Conservation (phyloP, 257 asterid genomes). For the Euphrasia confusa region DNA sequence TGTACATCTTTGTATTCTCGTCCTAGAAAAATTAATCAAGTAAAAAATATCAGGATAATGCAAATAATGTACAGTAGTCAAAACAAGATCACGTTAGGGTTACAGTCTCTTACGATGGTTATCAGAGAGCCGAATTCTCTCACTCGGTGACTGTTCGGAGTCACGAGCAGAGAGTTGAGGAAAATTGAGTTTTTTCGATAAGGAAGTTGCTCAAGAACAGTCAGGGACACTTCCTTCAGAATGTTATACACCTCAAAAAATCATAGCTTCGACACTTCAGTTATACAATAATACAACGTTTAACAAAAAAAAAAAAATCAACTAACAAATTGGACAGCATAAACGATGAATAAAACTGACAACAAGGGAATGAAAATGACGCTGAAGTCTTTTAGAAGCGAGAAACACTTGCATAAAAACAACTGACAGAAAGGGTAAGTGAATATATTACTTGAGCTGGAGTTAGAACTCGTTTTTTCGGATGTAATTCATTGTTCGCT, state of each 20-base stretch:
- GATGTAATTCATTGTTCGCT: conserved; percentile 29
- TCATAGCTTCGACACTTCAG: not conserved
- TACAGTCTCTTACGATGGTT: conserved; percentile 49
- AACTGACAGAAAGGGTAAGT: conserved; percentile 19
- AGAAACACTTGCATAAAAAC: conserved; percentile 1
- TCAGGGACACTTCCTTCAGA: conserved; percentile 61
- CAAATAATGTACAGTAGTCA: not conserved
- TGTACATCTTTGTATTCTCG: conserved; percentile 59
- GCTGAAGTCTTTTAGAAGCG: no score
- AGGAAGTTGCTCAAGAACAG: conserved; percentile 37
- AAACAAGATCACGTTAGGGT: conserved; percentile 14
- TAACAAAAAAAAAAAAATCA: not conserved
- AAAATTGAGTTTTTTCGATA: conserved; percentile 56
- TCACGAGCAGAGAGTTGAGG: conserved; percentile 64
- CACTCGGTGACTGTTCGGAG: conserved; percentile 88
- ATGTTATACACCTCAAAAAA: conserved; percentile 63
- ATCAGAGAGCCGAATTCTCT: conserved; percentile 79
- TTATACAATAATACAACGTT: conserved; percentile 1
- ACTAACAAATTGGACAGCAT: not conserved
- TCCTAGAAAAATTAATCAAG: conserved; percentile 46
- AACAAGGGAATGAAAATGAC: no score
- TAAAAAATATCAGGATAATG: conserved; percentile 20
- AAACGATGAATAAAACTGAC: no score
- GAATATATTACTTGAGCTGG: conserved; percentile 67
- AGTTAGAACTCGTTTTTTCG: conserved; percentile 51